Base-by-base conservation (phyloP, 768 basidiomycete species). In the Termitomyces titanicus region DNA sequence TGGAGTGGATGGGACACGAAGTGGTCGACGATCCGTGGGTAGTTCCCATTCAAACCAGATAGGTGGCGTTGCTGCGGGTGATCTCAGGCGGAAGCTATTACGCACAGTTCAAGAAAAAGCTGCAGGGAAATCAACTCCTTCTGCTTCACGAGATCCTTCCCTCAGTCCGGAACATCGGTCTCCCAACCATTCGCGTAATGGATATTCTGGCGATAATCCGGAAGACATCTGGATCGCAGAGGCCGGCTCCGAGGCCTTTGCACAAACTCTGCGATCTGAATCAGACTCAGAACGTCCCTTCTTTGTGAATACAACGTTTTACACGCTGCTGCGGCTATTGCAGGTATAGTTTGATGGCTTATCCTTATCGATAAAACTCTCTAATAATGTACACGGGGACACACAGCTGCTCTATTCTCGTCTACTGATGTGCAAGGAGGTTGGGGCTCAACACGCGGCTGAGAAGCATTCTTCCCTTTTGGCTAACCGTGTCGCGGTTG, bases 251-350 rank as follows among this genome's bases (percentile, higher is more conserved):
- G 63, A 66, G 31, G 56, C 68, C 43, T 57, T 49, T 59, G 25
- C 60, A 25, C 67, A 71, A 34, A 57, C 63, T 13, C 55, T 54
- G 34, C 48, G 48, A n/a, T 6, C 25, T 18, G 59, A 48, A 33
- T 47, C 69, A n/a, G 73, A 74, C 54, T 51, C 61, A 48, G 77
- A 72, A 51, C 74, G 78, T 44, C 81, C 88, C 9, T 92, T 98
- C 71, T 98, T 96, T 71, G 83, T 83, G 55, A 97, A 98, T 72
- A 93, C 92, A 45, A 89, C 92, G 20, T 92, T 94, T 68, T 99
- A 98, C 73, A 90, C 90, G 7, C 68, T 98, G 49, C 68, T 98
- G 61, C 86, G 97, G 47, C 74, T 96, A 50, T 68, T 98, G 47
- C 94, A 99, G 86, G 96, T 84, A 64, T n/a, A 55, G 70, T 65